Evolutionary conservation across 306 rosid species (phyloP).

Genomic region (Citrullus mucosospermus): DNA sequence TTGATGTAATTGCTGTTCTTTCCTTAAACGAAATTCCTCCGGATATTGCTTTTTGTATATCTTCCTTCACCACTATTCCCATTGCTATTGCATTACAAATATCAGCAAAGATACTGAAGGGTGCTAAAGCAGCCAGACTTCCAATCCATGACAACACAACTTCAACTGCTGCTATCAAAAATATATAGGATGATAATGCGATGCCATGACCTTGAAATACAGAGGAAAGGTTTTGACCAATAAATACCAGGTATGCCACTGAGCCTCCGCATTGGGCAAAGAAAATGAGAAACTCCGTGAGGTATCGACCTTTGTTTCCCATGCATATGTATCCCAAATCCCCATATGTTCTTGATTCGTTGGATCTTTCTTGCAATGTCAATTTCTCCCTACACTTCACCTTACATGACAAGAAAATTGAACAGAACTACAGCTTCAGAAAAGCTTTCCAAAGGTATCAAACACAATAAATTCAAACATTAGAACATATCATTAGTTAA

Average conservation of each 20-base stretch:
- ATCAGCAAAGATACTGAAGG: conserved; percentile 82
- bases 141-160: conserved; percentile 71
- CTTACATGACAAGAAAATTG: conserved; percentile 14
- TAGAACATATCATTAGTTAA: not conserved
- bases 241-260: conserved; percentile 68
- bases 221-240: conserved; percentile 65
- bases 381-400: conserved; percentile 56
- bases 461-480: not conserved
- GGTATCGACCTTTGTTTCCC: conserved; percentile 55
- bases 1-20: conserved; percentile 56
- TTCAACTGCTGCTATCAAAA: conserved; percentile 54
- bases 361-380: conserved; percentile 36
- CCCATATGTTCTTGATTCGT: conserved; percentile 42
- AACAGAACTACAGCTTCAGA: not conserved
- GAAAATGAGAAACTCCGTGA: conserved; percentile 50
- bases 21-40: conserved; percentile 40
- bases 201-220: conserved; percentile 26
- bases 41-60: conserved; percentile 26
- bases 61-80: conserved; percentile 70
- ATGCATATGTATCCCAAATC: conserved; percentile 59
- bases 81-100: conserved; percentile 65
- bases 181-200: conserved; percentile 26
- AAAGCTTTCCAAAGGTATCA: not conserved
- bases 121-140: conserved; percentile 58
- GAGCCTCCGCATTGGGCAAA: conserved; percentile 64